Evolutionary conservation across 2,329 filamentous ascomycete genomes (phyloP).

Genomic region (Colletotrichum simmondsii): DNA sequence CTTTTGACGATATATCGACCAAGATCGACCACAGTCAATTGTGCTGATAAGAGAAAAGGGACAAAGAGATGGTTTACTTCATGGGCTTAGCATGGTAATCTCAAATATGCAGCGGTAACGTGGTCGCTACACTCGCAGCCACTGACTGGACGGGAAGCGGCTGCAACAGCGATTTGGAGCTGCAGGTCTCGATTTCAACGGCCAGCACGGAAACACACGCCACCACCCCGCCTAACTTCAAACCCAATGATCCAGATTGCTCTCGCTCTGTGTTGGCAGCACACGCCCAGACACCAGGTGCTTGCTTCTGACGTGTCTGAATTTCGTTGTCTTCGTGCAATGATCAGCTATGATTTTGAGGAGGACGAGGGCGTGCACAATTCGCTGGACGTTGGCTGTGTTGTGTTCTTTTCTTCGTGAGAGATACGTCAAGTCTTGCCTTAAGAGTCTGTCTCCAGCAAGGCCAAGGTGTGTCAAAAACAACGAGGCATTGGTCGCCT

Average conservation of each 20-base stretch:
- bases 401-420: no score
- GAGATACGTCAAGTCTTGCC: background rate
- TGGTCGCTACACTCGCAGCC: background rate
- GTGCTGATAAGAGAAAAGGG: background rate
- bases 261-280: slow-evolving; percentile 18
- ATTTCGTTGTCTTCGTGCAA: background rate
- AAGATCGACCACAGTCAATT: background rate
- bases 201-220: slow-evolving; percentile 23
- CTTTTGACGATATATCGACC: background rate
- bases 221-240: slow-evolving; percentile 25
- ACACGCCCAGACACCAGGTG: slow-evolving; percentile 24
- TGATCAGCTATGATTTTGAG: background rate
- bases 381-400: background rate
- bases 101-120: slow-evolving; percentile 8
- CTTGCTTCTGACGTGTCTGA: slow-evolving; percentile 31
- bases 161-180: slow-evolving; percentile 34
- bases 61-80: background rate
- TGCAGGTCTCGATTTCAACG: slow-evolving; percentile 35
- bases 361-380: background rate
- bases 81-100: slow-evolving; percentile 1
- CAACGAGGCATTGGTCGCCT: background rate
- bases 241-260: background rate
- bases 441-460: background rate
- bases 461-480: background rate
- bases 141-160: slow-evolving; percentile 25